Conservation (phyloP, 139 green algal species). For the Yamagishiella unicocca region DNA sequence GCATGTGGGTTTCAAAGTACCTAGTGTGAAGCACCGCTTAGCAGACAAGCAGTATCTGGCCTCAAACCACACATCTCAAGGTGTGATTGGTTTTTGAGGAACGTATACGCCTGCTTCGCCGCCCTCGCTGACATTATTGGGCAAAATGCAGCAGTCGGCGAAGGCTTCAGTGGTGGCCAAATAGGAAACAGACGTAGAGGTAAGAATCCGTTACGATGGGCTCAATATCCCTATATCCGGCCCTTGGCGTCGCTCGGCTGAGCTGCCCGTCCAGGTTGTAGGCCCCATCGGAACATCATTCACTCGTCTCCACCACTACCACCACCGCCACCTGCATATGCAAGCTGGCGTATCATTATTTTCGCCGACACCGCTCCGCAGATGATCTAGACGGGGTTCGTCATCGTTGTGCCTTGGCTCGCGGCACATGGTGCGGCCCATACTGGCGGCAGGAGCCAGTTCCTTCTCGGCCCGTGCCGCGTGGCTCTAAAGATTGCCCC, state of each 20-base stretch:
- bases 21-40: not conserved
- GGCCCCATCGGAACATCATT: not conserved
- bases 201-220: not conserved
- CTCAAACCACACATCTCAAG: not conserved
- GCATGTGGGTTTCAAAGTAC: not conserved
- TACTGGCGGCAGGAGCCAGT: not conserved
- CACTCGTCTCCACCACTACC: not conserved
- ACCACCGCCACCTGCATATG: not conserved
- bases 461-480: not conserved
- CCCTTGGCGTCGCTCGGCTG: too few species aligned
- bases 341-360: not conserved
- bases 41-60: not conserved
- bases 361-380: not conserved
- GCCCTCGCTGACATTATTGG: not conserved
- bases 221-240: not conserved
- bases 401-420: not conserved
- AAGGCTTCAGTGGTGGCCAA: not conserved
- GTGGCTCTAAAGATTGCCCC: constrained; percentile 44
- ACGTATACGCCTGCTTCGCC: not conserved
- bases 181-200: not conserved
- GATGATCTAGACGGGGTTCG: not conserved
- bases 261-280: not conserved
- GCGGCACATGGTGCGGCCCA: constrained; percentile 32
- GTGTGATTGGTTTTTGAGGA: not conserved
- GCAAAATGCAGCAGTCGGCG: too few species aligned